phyloP scores from a whole-genome alignment of 768 basidiomycete genomes.

The Dioszegia aurantiaca region DNA sequence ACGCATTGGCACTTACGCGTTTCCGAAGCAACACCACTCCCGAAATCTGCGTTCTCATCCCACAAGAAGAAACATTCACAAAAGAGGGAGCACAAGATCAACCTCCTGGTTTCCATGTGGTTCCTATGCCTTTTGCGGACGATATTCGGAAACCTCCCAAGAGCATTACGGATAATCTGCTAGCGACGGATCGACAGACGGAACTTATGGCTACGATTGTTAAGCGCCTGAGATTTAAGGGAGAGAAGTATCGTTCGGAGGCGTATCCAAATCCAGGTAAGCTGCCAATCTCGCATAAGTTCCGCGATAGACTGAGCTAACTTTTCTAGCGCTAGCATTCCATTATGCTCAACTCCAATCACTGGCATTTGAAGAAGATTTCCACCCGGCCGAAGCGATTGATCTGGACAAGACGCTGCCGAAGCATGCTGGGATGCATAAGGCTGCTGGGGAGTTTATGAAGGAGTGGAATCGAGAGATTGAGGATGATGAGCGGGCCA shows the following conservation, averaged over 20 bases:
- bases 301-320: background rate
- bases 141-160: slow-evolving; percentile 76
- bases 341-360: slow-evolving; percentile 90
- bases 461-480: slow-evolving; percentile 69
- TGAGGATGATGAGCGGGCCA: slow-evolving; percentile 64
- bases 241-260: slow-evolving; percentile 72
- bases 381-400: slow-evolving; percentile 10
- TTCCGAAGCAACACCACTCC: slow-evolving; percentile 71
- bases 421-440: slow-evolving; percentile 71
- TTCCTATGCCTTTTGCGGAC: slow-evolving; percentile 90
- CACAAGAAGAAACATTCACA: slow-evolving; percentile 66
- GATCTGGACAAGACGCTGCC: slow-evolving; percentile 78
- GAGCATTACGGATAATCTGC: slow-evolving; percentile 60
- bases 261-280: slow-evolving; percentile 68
- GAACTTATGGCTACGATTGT: slow-evolving; percentile 71
- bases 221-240: slow-evolving; percentile 72
- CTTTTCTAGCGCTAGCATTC: slow-evolving; percentile 66
- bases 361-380: slow-evolving; percentile 86
- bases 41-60: slow-evolving; percentile 76
- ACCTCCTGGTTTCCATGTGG: slow-evolving; percentile 87
- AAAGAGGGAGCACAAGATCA: slow-evolving; percentile 67
- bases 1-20: slow-evolving; percentile 72
- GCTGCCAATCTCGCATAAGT: slow-evolving; percentile 31
- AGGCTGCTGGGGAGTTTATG: slow-evolving; percentile 64
- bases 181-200: slow-evolving; percentile 68